Percentiles rank a stretch among this genome's conserved stretches.
phyloP scores from a whole-genome alignment of 139 green algal species.

The Picochlorum costavermella region DNA sequence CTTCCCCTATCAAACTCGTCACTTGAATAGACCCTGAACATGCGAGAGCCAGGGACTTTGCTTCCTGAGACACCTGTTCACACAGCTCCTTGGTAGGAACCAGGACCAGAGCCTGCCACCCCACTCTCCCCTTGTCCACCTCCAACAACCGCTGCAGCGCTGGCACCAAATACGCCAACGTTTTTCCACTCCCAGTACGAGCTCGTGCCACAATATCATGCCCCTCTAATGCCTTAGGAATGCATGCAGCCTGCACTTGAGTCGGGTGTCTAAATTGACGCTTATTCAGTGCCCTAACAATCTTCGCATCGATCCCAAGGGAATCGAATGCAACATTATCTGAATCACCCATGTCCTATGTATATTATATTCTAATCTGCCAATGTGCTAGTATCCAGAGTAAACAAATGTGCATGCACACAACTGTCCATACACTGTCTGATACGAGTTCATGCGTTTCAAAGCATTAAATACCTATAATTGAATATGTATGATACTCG shows the following conservation, averaged over 20 bases:
- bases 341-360: neutral
- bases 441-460: too few species aligned
- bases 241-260: constrained; percentile 55
- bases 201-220: constrained; percentile 73
- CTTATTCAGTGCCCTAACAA: constrained; percentile 65
- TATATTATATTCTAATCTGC: too few species aligned
- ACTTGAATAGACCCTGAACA: constrained; percentile 15
- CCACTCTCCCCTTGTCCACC: constrained; percentile 22
- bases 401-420: too few species aligned
- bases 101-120: constrained; percentile 71
- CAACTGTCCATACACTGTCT: too few species aligned
- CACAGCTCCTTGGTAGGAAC: constrained; percentile 91
- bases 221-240: constrained; percentile 66
- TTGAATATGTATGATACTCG: too few species aligned
- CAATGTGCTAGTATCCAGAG: too few species aligned
- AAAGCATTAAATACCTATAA: too few species aligned
- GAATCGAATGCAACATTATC: constrained; percentile 28
- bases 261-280: constrained; percentile 51
- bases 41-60: constrained; percentile 16
- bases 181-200: constrained; percentile 81
- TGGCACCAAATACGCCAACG: constrained; percentile 79
- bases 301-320: constrained; percentile 63
- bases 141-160: constrained; percentile 58
- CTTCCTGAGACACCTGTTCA: constrained; percentile 69
- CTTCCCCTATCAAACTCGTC: constrained; percentile 3